Evolutionary conservation across 108 stramenopile species (phyloP).

Genomic region (Fragilaria crotonensis): DNA sequence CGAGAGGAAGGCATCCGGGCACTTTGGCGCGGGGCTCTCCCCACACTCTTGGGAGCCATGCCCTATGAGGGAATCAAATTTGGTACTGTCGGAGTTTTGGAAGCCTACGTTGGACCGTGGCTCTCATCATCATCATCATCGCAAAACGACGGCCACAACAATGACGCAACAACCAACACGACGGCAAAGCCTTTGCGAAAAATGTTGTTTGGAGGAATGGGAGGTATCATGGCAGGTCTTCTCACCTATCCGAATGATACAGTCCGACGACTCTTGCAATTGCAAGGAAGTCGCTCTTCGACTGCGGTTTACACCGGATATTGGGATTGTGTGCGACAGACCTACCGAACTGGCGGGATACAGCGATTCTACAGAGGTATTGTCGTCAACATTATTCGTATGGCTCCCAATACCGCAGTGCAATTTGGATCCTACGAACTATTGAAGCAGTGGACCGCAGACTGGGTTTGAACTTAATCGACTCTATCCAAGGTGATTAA

Average conservation of each 20-base stretch:
- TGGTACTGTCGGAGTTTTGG: constrained; percentile 82
- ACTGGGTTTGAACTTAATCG: constrained; percentile 29
- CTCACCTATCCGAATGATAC: constrained; percentile 91
- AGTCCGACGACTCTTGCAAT: constrained; percentile 73
- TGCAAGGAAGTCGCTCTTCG: constrained; percentile 82
- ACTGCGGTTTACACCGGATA: constrained; percentile 61
- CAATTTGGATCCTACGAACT: constrained; percentile 84
- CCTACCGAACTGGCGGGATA: constrained; percentile 55
- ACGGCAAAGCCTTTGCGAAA: constrained; percentile 37
- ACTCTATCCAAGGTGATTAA: too few relatives aligned
- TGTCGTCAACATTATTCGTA: constrained; percentile 70
- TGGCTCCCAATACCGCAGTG: constrained; percentile 84
- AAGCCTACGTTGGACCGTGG: constrained; percentile 41
- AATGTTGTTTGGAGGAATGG: constrained; percentile 74
- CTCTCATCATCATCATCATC: constrained; percentile 4
- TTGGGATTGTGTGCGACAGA: constrained; percentile 73
- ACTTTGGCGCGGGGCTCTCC: constrained; percentile 73
- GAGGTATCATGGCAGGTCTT: constrained; percentile 72
- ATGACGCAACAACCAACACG: constrained; percentile 8
- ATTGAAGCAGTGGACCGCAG: constrained; percentile 42
- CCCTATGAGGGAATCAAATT: constrained; percentile 91
- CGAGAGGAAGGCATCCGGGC: constrained; percentile 74
- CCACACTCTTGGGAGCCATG: constrained; percentile 80
- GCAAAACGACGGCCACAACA: constrained; percentile 7
- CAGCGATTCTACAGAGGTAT: constrained; percentile 71